Evolutionary conservation across 306 rosid species (phyloP), one percentile per base, ranked within the genome.

Genomic region (Vachellia pachyceras): DNA sequence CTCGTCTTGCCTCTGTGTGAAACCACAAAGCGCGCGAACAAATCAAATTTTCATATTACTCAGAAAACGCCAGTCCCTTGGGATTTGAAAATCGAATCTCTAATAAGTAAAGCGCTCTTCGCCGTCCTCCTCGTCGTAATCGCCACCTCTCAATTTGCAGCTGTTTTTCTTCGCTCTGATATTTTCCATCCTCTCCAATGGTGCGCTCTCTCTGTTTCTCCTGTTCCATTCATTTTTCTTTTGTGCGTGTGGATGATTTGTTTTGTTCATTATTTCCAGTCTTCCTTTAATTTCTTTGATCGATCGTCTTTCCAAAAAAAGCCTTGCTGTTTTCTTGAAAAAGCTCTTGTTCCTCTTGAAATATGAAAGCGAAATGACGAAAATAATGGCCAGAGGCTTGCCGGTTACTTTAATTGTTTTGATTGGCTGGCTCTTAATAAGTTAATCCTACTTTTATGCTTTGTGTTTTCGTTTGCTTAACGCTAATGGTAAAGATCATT

Each of bases 351-450:
- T 25, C 17, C 17, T 73, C 69, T 46, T 70, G 39, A 45, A 8
- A 18, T 52, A 82, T 58, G 81, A 79, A 79, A 74, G 69, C 42
- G 9, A 54, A 66, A 57, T 12, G 61, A 23, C n/a, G 37, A 41
- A 10, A 73, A 50, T 18, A 73, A 33, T 18, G n/a, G 20, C 70
- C 46, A 17, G 50, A 66, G 71, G 71, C 55, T 69, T 42, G 20
- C 39, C 20, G 17, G 3, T 20, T 44, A 69, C 74, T 42, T 69
- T 5, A 44, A 14, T 22, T 10, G 55, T 42, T 69, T 22, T 69
- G 39, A 44, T 69, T 69, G 74, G 74, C 37, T 69, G 65, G 65
- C 37, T 58, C 33, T 69, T 22, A 69, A 42, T 22, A 69, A 42
- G n/a, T 22, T 58, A 58, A 60, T 60, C 50, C 10, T 40, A 1